phyloP scores from a whole-genome alignment of 2,329 filamentous ascomycete species.

The Trichoderma atroviride region DNA sequence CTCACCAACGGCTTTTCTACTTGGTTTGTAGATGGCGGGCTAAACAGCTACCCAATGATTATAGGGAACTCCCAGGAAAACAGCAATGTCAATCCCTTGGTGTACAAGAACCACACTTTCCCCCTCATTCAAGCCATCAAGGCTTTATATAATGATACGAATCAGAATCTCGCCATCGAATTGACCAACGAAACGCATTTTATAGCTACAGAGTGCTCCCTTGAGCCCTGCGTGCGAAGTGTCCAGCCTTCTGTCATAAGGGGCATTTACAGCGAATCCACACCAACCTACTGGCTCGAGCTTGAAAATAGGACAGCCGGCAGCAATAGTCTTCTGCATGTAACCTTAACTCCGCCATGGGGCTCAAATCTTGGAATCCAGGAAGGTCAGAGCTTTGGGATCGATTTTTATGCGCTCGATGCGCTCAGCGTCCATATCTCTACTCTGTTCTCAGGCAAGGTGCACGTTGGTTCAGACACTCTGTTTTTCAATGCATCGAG shows the following conservation, averaged over 20 bases:
- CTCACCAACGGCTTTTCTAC: background rate
- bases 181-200: background rate
- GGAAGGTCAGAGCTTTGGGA: background rate
- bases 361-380: background rate
- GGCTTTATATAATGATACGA: background rate
- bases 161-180: fast-evolving
- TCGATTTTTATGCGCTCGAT: background rate
- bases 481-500: background rate
- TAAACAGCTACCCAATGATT: background rate
- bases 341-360: background rate
- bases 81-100: background rate
- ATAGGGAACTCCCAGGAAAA: background rate
- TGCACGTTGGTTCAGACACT: background rate
- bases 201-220: background rate
- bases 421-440: background rate
- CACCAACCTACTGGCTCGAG: background rate
- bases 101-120: background rate
- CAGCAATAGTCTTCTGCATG: too few relatives aligned
- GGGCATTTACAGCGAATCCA: background rate
- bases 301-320: background rate
- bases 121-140: background rate
- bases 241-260: background rate
- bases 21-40: background rate
- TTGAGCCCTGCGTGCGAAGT: background rate
- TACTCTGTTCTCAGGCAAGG: background rate